Evolutionary conservation across 345 rosid genomes (phyloP).

Genomic region (Lepidium didymum): DNA sequence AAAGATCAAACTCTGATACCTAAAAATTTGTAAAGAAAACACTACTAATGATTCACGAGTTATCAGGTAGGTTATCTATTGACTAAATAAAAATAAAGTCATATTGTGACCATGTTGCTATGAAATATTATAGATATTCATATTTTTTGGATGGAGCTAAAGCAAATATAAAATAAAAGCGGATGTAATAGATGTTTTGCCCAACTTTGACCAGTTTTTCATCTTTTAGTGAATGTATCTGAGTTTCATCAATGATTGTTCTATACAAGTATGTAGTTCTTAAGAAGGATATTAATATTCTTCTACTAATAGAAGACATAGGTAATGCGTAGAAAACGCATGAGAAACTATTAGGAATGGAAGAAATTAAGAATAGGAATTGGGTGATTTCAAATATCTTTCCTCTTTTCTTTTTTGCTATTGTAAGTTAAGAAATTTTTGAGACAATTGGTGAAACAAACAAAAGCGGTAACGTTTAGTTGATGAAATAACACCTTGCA

Average conservation of each 20-base stretch:
- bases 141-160: too few relatives aligned
- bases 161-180: too few relatives aligned
- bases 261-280: not conserved
- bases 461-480: not conserved
- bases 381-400: not conserved
- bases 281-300: not conserved
- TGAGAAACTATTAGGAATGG: not conserved
- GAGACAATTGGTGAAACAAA: not conserved
- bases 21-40: too few relatives aligned
- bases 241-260: not conserved
- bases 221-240: not conserved
- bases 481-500: not conserved
- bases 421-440: not conserved
- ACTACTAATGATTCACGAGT: too few relatives aligned
- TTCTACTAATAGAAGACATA: not conserved
- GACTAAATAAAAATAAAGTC: too few relatives aligned
- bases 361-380: not conserved
- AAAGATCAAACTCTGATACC: too few relatives aligned
- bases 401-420: not conserved
- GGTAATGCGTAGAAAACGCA: not conserved
- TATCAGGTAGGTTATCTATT: too few relatives aligned
- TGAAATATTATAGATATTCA: too few relatives aligned
- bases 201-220: not conserved
- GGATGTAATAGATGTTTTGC: too few relatives aligned
- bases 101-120: too few relatives aligned